Percentiles rank a stretch among this genome's conserved stretches.
These are phyloP conservation scores for Xylariaceae sp. DNA, from an alignment of 2,329 filamentous ascomycete genomes.

Conservation along the genomic window DNA sequence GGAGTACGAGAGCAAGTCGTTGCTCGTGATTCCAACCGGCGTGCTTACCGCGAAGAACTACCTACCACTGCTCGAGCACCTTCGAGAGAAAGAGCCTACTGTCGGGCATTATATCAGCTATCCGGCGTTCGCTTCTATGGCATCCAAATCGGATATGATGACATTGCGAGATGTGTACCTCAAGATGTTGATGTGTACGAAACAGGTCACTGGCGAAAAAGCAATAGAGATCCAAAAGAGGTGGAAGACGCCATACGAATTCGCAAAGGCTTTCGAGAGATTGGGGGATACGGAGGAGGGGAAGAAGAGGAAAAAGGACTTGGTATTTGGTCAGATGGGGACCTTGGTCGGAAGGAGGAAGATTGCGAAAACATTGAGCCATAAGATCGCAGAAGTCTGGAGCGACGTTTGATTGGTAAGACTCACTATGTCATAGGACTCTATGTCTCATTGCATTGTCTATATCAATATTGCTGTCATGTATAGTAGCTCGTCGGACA, in stretches of 20 bases:
- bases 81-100: slow-evolving; percentile 49
- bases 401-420: slow-evolving; percentile 35
- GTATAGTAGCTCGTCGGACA: too few species aligned
- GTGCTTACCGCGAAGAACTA: slow-evolving; percentile 64
- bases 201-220: slow-evolving; percentile 71
- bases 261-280: slow-evolving; percentile 65
- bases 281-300: slow-evolving; percentile 47
- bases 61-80: slow-evolving; percentile 56
- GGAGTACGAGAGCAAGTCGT: slow-evolving; percentile 55
- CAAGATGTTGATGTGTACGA: slow-evolving; percentile 83
- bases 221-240: slow-evolving; percentile 73
- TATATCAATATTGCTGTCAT: too few species aligned
- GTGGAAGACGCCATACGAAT: slow-evolving; percentile 71
- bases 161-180: slow-evolving; percentile 72
- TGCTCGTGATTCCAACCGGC: slow-evolving; percentile 63
- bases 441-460: too few species aligned
- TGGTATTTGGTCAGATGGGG: slow-evolving; percentile 56
- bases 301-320: slow-evolving; percentile 53
- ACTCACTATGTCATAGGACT: not conserved
- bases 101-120: slow-evolving; percentile 63
- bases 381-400: slow-evolving; percentile 71
- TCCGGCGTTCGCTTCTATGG: slow-evolving; percentile 65
- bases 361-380: slow-evolving; percentile 60
- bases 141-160: slow-evolving; percentile 70
- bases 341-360: slow-evolving; percentile 64